Conservation (phyloP, 2,329 filamentous ascomycete genomes). For the Aspergillus transmontanensis region DNA sequence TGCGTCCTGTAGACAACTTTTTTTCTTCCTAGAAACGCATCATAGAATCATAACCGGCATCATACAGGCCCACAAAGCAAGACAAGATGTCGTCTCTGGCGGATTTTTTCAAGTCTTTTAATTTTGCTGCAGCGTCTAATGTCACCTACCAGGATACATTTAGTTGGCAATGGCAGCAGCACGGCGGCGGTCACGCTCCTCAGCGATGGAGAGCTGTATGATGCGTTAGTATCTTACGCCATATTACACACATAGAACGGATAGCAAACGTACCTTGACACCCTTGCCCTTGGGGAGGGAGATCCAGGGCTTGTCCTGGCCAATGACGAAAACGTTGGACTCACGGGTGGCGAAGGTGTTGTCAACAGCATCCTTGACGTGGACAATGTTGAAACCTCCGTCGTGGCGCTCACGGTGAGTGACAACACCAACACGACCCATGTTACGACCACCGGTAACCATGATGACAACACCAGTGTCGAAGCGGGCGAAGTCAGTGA, state of each 20-base stretch:
- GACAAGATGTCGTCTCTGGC: slow-evolving; percentile 40
- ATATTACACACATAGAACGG: not conserved
- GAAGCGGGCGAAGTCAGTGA: slow-evolving; percentile 97
- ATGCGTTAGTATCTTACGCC: slow-evolving; percentile 23
- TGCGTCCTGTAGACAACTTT: slow-evolving; percentile 21
- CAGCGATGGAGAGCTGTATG: slow-evolving; percentile 82
- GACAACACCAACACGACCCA: slow-evolving; percentile 99
- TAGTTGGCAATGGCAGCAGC: slow-evolving; percentile 63
- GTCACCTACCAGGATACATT: slow-evolving; percentile 31
- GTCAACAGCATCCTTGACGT: slow-evolving; percentile 99
- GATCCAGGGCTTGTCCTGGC: slow-evolving; percentile 98
- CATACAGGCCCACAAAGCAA: slow-evolving; percentile 40
- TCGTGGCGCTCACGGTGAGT: slow-evolving; percentile 99
- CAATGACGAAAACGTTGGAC: slow-evolving; percentile 99
- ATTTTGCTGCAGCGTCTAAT: slow-evolving; percentile 22
- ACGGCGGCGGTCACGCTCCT: slow-evolving; percentile 98
- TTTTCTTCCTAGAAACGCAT: slow-evolving; percentile 24
- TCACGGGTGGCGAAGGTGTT: slow-evolving; percentile 99
- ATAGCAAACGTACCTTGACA: slow-evolving; percentile 70
- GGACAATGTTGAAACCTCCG: slow-evolving; percentile 99
- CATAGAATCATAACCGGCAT: slow-evolving; percentile 31
- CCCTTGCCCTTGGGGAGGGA: slow-evolving; percentile 99
- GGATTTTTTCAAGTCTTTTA: slow-evolving; percentile 34
- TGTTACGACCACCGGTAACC: slow-evolving; percentile 99
- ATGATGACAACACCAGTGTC: slow-evolving; percentile 98